phyloP scores from a whole-genome alignment of 225 moss, liverwort and hornwort genomes.

The Rhytidiadelphus loreus region DNA sequence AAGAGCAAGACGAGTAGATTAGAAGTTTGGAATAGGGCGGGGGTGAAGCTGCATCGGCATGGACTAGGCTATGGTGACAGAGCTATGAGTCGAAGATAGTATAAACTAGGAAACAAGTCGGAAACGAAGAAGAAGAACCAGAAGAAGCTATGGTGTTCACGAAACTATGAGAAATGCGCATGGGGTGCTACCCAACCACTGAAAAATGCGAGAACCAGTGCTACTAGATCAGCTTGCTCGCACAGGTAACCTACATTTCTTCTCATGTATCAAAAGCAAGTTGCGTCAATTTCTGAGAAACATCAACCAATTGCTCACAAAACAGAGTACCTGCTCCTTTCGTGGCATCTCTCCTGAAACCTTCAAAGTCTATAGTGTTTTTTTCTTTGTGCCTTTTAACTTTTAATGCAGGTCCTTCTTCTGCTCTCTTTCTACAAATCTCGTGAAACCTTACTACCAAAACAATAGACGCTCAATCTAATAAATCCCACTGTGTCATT shows the following conservation, averaged over 20 bases:
- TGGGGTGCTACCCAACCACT: neutral
- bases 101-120: neutral
- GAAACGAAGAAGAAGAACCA: neutral
- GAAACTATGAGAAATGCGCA: neutral
- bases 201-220: constrained; percentile 20
- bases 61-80: neutral
- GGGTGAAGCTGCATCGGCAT: neutral
- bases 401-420: neutral
- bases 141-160: neutral
- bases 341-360: neutral
- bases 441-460: neutral
- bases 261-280: neutral
- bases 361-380: neutral
- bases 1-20: neutral
- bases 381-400: neutral
- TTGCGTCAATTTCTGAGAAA: neutral
- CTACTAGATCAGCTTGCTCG: neutral
- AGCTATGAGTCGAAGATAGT: neutral
- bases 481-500: neutral
- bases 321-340: neutral
- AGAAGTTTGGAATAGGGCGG: neutral
- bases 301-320: neutral
- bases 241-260: constrained; percentile 8
- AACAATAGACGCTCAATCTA: neutral
- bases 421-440: neutral